Evolutionary conservation across 2,329 filamentous ascomycete species (phyloP).

Genomic region (Xylaria arbuscula): DNA sequence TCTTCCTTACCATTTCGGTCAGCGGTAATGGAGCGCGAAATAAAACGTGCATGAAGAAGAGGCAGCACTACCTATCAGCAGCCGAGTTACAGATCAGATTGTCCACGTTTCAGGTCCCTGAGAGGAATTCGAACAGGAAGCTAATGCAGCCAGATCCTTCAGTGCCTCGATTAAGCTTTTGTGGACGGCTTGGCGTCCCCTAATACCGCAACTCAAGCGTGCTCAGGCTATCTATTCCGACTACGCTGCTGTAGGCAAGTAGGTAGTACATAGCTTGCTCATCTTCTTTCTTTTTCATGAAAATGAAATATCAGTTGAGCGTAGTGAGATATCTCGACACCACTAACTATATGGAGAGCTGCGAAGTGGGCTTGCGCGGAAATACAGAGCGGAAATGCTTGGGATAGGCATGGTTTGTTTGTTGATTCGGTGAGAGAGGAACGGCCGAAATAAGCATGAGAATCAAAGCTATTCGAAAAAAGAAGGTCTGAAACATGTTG

Average conservation of each 20-base stretch:
- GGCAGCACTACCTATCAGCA: constrained; percentile 13
- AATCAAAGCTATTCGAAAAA: constrained; percentile 29
- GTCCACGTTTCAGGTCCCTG: constrained; percentile 24
- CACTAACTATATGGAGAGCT: constrained; percentile 1
- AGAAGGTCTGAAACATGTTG: constrained; percentile 27
- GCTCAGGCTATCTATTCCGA: constrained; percentile 1
- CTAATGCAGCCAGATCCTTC: constrained; percentile 24
- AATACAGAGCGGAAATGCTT: background rate
- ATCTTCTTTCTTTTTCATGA: background rate
- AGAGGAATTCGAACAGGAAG: constrained; percentile 1
- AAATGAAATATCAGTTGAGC: constrained; percentile 12
- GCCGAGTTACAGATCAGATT: constrained; percentile 4
- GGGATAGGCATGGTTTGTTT: background rate
- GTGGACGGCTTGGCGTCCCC: constrained; percentile 23
- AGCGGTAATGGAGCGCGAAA: constrained; percentile 6
- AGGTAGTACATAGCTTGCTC: background rate
- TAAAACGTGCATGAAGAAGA: constrained; percentile 1
- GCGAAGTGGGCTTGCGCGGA: constrained; percentile 5
- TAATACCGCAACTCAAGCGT: constrained; percentile 23
- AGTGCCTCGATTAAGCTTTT: constrained; percentile 26
- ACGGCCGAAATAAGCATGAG: background rate
- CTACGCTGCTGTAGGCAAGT: background rate
- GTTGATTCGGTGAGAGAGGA: background rate
- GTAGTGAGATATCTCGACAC: background rate
- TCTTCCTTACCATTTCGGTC: constrained; percentile 6